Evolutionary conservation across 2,329 filamentous ascomycete genomes (phyloP).

Genomic region (Fusarium sp.): DNA sequence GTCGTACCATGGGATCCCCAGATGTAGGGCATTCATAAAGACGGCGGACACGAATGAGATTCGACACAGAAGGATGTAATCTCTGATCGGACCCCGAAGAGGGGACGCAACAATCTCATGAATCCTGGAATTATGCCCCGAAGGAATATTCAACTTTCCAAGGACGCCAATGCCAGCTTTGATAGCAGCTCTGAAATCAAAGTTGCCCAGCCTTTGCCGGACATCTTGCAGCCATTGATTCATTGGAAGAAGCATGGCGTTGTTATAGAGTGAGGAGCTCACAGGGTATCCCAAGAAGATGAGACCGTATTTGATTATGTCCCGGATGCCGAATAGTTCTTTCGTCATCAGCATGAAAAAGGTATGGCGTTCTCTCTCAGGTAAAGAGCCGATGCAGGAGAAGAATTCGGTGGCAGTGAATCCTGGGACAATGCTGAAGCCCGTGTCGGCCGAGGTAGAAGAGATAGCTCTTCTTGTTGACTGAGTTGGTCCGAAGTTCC

Average conservation of each 20-base stretch:
- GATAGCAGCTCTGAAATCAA: neutral
- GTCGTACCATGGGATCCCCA: neutral
- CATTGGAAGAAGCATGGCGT: neutral
- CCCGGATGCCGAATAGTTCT: neutral
- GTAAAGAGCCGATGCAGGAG: neutral
- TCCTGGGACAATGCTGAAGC: neutral
- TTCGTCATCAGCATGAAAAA: neutral
- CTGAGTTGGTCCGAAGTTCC: neutral
- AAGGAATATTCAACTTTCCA: neutral
- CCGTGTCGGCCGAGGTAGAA: neutral
- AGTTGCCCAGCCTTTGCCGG: neutral
- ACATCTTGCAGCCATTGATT: neutral
- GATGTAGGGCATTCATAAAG: neutral
- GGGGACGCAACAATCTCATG: neutral
- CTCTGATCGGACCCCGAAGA: neutral
- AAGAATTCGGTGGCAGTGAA: conserved; percentile 1
- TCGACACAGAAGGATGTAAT: neutral
- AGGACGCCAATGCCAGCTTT: neutral
- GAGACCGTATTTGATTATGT: neutral
- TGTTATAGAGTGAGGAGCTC: neutral
- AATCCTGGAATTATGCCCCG: neutral
- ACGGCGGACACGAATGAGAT: neutral
- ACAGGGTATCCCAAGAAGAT: neutral
- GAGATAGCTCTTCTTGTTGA: neutral
- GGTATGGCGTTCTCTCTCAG: neutral